Conservation (phyloP, 306 rosid species). For the Quercus suber region DNA sequence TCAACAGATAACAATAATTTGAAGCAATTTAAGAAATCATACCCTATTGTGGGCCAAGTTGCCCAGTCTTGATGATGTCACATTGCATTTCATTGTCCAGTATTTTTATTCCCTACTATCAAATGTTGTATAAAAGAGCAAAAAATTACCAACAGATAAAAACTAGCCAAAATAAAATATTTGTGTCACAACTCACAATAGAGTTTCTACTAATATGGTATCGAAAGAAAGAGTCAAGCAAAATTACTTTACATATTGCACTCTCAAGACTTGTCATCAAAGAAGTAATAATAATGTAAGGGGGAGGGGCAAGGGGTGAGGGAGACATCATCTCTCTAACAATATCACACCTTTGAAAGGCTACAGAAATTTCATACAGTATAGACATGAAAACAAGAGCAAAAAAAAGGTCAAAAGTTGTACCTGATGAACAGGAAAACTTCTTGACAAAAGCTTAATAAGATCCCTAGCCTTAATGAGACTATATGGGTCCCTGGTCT, state of each 20-base stretch:
- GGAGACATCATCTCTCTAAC: not conserved
- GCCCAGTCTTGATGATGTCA: conserved; percentile 77
- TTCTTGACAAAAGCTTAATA: too few relatives aligned
- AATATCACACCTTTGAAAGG: not conserved
- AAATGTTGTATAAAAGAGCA: not conserved
- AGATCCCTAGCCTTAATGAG: too few relatives aligned
- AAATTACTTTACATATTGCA: not conserved
- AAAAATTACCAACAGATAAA: conserved; percentile 5
- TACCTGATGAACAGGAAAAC: conserved; percentile 53
- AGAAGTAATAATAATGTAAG: too few relatives aligned
- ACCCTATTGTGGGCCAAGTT: conserved; percentile 33
- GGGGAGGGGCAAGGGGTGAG: too few relatives aligned
- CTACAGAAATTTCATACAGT: not conserved
- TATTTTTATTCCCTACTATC: conserved; percentile 65
- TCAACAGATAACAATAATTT: too few relatives aligned
- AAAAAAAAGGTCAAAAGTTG: not conserved
- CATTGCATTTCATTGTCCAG: conserved; percentile 82
- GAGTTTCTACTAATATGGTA: not conserved
- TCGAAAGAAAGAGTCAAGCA: not conserved
- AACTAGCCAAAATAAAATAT: not conserved
- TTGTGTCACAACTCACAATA: not conserved
- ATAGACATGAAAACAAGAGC: not conserved
- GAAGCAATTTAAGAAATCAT: conserved; percentile 11
- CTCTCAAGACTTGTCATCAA: not conserved
- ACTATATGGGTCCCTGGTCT: too few relatives aligned